Evolutionary conservation across 139 green algal species (phyloP), one percentile per base, ranked within the genome.

Genomic region (Pseudopediastrum boryanum): DNA sequence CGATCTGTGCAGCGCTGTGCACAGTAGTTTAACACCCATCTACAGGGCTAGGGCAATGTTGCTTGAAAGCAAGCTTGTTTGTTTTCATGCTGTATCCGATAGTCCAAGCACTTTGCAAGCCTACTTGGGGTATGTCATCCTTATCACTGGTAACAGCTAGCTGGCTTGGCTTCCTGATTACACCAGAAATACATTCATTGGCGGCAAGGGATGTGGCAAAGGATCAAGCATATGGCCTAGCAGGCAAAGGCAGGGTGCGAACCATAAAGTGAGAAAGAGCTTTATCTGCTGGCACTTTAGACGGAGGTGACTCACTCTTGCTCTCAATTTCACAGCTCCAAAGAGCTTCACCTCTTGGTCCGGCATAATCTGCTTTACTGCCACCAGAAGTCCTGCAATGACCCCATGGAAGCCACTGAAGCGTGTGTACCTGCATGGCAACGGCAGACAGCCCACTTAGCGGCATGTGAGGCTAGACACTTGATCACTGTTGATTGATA

Each of bases 361-460:
- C 0, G 94, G 92, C 78, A 97, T 93, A 3, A 97, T 82, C 84
- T 98, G 95, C 88, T 98, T 98, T 0, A 98, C 59, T 2, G 86
- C 94, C 35, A 98, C 95, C 43, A 98, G 79, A 43, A 98, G 78
- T 0, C 83, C 95, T 1, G 89, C 91, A 39, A 94, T 39, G 1
- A 95, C 81, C 25, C 93, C 95, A 41, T 98, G 92, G 65, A 98
- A 98, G 12, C 94, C 94, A n/a, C 33, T 80, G 33, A 98, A 89
- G 42, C 90, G 68, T 2, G 51, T 75, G 67, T 96, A 97, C 72
- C 90, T 92, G 75, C 56, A 71, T 31, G n/a, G n/a, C n/a, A n/a
- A n/a, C n/a, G n/a, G n/a, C n/a, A n/a, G n/a, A n/a, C n/a, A n/a
- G n/a, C n/a, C n/a, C n/a, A n/a, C n/a, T n/a, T n/a, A n/a, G n/a